These are phyloP conservation scores for Lipomyces kockii DNA, from an alignment of 805 yeast species.

Conservation along the genomic window DNA sequence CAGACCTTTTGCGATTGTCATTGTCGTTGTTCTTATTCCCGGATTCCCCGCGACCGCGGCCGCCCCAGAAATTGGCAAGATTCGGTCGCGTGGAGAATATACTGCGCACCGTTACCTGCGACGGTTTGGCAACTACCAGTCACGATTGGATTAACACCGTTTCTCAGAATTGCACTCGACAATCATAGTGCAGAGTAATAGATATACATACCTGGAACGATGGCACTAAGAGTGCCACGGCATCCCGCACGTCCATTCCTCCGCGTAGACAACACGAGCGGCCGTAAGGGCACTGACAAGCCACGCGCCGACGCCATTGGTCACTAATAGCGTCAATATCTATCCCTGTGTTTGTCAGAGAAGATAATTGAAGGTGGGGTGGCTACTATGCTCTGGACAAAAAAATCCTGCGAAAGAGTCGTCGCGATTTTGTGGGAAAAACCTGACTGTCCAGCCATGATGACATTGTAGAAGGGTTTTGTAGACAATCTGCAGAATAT, in stretches of 20 bases:
- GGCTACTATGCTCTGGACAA: too few relatives aligned
- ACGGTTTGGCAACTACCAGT: not conserved
- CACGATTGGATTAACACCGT: not conserved
- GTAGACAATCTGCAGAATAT: not conserved
- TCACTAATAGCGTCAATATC: not conserved
- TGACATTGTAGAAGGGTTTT: not conserved
- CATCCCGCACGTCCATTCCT: not conserved
- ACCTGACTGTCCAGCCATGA: not conserved
- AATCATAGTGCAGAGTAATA: not conserved
- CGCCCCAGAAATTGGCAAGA: not conserved
- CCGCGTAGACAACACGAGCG: not conserved
- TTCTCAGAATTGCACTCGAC: not conserved
- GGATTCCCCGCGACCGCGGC: not conserved
- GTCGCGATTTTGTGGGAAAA: too few relatives aligned
- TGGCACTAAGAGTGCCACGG: not conserved
- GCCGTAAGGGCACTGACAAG: conserved; percentile 1
- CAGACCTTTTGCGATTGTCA: not conserved
- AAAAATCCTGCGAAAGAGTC: too few relatives aligned
- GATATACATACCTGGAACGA: not conserved
- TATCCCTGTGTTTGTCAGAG: not conserved
- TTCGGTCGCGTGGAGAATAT: not conserved
- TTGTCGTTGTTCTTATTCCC: not conserved
- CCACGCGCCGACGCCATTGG: not conserved
- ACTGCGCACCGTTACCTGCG: not conserved
- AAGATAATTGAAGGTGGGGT: not conserved